Percentiles rank a stretch among this genome's conserved stretches.
These are phyloP conservation scores for barrel medic (Medicago truncatula) DNA, from an alignment of 306 rosid species.

Conservation along the genomic window DNA sequence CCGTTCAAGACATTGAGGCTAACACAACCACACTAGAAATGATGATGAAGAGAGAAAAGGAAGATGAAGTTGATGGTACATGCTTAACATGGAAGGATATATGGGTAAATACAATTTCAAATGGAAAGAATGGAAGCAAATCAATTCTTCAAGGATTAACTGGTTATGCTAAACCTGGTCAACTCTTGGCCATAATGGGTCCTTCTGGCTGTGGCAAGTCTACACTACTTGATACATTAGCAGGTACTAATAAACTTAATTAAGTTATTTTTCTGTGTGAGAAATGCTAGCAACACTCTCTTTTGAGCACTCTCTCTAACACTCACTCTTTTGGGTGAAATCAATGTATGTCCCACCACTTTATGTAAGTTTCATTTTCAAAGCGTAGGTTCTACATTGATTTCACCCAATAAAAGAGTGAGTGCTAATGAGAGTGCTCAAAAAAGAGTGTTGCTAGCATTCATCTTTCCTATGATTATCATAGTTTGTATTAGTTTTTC, in stretches of 20 bases:
- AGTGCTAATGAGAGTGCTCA: too few relatives aligned
- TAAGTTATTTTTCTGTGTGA: too few relatives aligned
- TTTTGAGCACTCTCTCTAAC: too few relatives aligned
- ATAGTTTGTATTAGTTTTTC: too few relatives aligned
- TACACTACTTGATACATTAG: slow-evolving; percentile 70
- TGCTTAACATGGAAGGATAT: slow-evolving; percentile 64
- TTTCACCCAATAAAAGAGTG: too few relatives aligned
- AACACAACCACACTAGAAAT: neutral
- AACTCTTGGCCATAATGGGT: slow-evolving; percentile 59
- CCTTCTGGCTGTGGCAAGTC: slow-evolving; percentile 80
- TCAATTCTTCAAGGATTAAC: slow-evolving; percentile 57
- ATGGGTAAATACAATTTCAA: slow-evolving; percentile 50
- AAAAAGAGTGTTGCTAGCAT: too few relatives aligned
- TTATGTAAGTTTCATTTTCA: too few relatives aligned
- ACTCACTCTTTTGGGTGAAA: too few relatives aligned
- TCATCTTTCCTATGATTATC: too few relatives aligned
- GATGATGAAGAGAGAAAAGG: neutral
- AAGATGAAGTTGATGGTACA: neutral
- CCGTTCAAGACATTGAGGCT: slow-evolving; percentile 29
- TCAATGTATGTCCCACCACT: too few relatives aligned
- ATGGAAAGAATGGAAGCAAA: slow-evolving; percentile 37
- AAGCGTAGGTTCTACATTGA: too few relatives aligned
- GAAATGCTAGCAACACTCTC: too few relatives aligned
- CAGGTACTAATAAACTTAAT: slow-evolving; percentile 28
- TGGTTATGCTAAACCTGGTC: slow-evolving; percentile 60